Conservation (phyloP, 129 eudicot species). For the Flaveria brownii region DNA sequence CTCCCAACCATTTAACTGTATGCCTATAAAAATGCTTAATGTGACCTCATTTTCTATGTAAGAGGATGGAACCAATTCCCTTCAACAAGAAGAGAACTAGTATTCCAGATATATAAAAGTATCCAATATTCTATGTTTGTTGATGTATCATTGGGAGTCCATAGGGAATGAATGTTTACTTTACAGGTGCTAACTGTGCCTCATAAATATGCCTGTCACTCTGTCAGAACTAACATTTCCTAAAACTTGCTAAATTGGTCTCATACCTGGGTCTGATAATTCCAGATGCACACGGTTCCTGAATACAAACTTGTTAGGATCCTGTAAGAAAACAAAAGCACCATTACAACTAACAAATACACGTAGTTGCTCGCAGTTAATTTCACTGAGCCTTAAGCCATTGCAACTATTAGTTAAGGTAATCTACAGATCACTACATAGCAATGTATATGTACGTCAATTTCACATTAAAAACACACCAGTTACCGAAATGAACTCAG, state of each 20-base stretch:
- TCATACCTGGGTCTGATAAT: too few relatives aligned
- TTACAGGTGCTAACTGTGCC: constrained; percentile 1
- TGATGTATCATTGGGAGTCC: constrained; percentile 13
- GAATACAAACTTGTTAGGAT: too few relatives aligned
- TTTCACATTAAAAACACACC: neutral
- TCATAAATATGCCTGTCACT: neutral
- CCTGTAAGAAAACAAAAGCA: constrained; percentile 36
- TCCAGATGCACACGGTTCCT: too few relatives aligned
- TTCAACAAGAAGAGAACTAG: neutral
- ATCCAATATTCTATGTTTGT: constrained; percentile 9
- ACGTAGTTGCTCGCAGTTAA: neutral
- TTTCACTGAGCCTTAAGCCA: neutral
- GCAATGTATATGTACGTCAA: neutral
- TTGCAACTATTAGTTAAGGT: neutral
- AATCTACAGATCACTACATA: neutral
- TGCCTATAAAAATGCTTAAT: constrained; percentile 4
- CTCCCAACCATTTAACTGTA: constrained; percentile 14
- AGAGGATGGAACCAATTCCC: neutral
- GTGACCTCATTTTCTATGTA: constrained; percentile 6
- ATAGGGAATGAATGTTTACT: constrained; percentile 11
- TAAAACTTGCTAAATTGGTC: constrained; percentile 11
- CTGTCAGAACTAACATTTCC: neutral
- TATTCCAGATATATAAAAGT: constrained; percentile 12
- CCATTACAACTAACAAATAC: neutral
- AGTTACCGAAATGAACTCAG: neutral